phyloP scores from a whole-genome alignment of 176 grass and related monocot genomes.

The Carex kokanica region DNA sequence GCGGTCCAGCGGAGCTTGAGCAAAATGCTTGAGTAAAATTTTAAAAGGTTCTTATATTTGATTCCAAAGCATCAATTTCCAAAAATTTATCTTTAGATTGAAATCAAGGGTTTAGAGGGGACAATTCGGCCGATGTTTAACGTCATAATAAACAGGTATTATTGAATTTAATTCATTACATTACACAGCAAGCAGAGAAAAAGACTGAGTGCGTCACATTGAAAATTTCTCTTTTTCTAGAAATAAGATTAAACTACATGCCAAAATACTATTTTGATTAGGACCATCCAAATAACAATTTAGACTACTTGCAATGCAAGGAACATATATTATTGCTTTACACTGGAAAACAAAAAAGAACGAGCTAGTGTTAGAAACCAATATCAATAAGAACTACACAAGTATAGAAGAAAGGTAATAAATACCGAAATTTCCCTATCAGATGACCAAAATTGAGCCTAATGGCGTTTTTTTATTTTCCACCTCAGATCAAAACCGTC shows the following conservation, averaged over 20 bases:
- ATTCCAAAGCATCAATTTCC: too few relatives aligned
- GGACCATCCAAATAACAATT: neutral
- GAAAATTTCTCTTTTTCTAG: too few relatives aligned
- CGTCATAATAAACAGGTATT: neutral
- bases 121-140: too few relatives aligned
- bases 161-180: neutral
- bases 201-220: too few relatives aligned
- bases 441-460: constrained; percentile 19
- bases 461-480: constrained; percentile 11
- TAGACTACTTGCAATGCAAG: neutral
- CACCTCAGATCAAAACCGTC: neutral
- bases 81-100: too few relatives aligned
- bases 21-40: too few relatives aligned
- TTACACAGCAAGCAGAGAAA: neutral
- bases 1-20: too few relatives aligned
- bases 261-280: neutral
- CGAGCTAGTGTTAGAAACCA: constrained; percentile 9
- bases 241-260: neutral
- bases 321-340: constrained; percentile 20
- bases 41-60: too few relatives aligned
- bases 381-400: constrained; percentile 14
- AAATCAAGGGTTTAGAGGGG: too few relatives aligned
- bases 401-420: constrained; percentile 16
- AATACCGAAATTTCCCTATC: neutral
- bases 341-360: neutral